A percentile compares a stretch with the other conserved stretches of the same genome.
Evolutionary conservation across 106 monocot species (phyloP).

Genomic region (Alisma plantagoaquatica): DNA sequence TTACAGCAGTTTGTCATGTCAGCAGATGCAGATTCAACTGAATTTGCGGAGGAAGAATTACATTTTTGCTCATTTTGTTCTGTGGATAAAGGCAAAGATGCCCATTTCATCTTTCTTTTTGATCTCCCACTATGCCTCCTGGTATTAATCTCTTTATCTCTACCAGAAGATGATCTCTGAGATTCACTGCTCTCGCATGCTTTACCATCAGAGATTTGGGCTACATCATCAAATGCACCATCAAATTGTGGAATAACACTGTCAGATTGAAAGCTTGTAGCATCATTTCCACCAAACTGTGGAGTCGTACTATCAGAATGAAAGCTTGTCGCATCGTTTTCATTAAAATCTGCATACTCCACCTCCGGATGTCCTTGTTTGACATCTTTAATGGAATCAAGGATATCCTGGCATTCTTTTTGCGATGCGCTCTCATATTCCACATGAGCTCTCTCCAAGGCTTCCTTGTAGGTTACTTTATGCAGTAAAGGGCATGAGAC

Average conservation of each 20-base stretch:
- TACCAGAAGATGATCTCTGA: conserved; percentile 5
- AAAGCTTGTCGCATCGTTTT: conserved; percentile 7
- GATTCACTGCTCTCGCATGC: conserved; percentile 16
- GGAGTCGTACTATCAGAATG: conserved; percentile 42
- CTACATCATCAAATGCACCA: conserved; percentile 60
- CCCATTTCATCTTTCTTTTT: conserved; percentile 36
- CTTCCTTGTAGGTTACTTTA: conserved; percentile 30
- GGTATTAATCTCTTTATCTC: background rate
- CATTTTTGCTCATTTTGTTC: conserved; percentile 13
- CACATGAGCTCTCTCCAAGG: conserved; percentile 56
- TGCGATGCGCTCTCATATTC: conserved; percentile 85
- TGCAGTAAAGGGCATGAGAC: conserved; percentile 65
- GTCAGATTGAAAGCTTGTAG: conserved; percentile 19
- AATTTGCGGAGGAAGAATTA: conserved; percentile 8
- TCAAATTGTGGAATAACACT: conserved; percentile 67
- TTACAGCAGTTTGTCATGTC: no score
- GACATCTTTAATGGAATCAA: conserved; percentile 52
- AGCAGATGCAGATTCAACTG: no score
- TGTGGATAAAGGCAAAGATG: conserved; percentile 41
- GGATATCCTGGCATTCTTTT: conserved; percentile 88
- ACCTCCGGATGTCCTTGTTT: conserved; percentile 16
- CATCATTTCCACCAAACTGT: conserved; percentile 61
- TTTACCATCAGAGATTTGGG: conserved; percentile 11
- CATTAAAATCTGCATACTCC: conserved; percentile 2
- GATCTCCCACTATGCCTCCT: conserved; percentile 11